Percentiles rank a stretch among this genome's conserved stretches.
Evolutionary conservation across 768 basidiomycete species (phyloP).

Genomic region (Mycena chlorophos): DNA sequence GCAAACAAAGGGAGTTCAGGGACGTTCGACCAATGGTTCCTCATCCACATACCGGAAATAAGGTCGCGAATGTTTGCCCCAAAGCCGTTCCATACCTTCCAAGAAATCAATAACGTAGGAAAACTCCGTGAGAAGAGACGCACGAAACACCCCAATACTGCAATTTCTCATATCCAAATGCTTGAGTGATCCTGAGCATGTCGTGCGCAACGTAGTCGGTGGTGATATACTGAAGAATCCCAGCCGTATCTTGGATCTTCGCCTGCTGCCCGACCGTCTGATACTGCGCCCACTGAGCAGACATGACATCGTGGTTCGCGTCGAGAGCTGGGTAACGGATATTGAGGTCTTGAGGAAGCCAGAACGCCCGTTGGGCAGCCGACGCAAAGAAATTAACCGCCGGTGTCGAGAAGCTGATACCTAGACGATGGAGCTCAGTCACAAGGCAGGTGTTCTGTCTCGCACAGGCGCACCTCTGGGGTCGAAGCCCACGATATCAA

Average conservation of each 20-base stretch:
- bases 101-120: neutral
- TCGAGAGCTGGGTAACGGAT: neutral
- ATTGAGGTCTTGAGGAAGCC: neutral
- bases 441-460: no score
- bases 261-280: neutral
- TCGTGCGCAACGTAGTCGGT: neutral
- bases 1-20: neutral
- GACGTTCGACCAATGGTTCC: neutral
- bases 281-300: neutral
- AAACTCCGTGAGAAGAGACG: neutral
- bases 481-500: slow-evolving; percentile 1
- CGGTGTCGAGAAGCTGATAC: neutral
- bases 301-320: neutral
- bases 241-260: neutral
- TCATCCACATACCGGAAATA: neutral
- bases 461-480: no score
- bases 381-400: neutral
- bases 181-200: slow-evolving; percentile 23
- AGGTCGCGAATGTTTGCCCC: neutral
- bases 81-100: neutral
- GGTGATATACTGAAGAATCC: neutral
- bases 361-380: neutral
- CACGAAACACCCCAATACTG: slow-evolving; percentile 11
- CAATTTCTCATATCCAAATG: slow-evolving; percentile 5
- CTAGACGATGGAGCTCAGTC: neutral